Percentiles rank a stretch among this genome's conserved stretches.
These are phyloP conservation scores for Pisolithus sp. DNA, from an alignment of 768 basidiomycete species.

Conservation along the genomic window DNA sequence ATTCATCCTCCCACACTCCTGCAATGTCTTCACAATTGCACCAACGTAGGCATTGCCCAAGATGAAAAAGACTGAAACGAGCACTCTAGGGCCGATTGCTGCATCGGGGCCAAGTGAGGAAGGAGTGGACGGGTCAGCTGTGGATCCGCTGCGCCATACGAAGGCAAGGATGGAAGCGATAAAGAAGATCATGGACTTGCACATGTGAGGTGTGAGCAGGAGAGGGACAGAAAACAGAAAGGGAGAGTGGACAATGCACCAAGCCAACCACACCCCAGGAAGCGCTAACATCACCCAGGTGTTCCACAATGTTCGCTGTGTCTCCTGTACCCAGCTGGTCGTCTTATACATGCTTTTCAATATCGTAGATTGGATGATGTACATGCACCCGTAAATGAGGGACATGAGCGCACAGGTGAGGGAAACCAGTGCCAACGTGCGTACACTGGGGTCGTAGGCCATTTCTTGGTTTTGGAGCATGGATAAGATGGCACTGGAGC, in stretches of 20 bases:
- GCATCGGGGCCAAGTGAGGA: slow-evolving; percentile 31
- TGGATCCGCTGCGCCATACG: slow-evolving; percentile 58
- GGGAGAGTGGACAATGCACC: slow-evolving; percentile 31
- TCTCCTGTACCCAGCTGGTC: slow-evolving; percentile 71
- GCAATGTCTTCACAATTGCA: slow-evolving; percentile 57
- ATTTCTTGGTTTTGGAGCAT: slow-evolving; percentile 54
- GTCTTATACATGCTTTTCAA: slow-evolving; percentile 72
- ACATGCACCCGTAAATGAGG: slow-evolving; percentile 66
- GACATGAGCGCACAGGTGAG: slow-evolving; percentile 65
- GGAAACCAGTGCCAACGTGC: slow-evolving; percentile 58
- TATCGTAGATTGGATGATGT: slow-evolving; percentile 62
- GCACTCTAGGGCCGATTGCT: slow-evolving; percentile 48
- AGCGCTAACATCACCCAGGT: slow-evolving; percentile 64
- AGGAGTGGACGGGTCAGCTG: slow-evolving; percentile 30
- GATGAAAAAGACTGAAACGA: slow-evolving; percentile 45
- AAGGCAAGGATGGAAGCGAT: slow-evolving; percentile 56
- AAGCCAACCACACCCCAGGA: slow-evolving; percentile 67
- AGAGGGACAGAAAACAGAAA: neutral
- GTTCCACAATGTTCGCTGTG: slow-evolving; percentile 53
- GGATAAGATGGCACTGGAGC: slow-evolving; percentile 56
- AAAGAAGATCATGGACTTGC: slow-evolving; percentile 69
- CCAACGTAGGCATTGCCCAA: slow-evolving; percentile 57
- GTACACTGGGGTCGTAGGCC: slow-evolving; percentile 52
- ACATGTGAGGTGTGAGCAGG: neutral
- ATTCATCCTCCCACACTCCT: slow-evolving; percentile 41